Conservation (phyloP, 768 basidiomycete genomes). For the Xanthoconium stramineum region DNA sequence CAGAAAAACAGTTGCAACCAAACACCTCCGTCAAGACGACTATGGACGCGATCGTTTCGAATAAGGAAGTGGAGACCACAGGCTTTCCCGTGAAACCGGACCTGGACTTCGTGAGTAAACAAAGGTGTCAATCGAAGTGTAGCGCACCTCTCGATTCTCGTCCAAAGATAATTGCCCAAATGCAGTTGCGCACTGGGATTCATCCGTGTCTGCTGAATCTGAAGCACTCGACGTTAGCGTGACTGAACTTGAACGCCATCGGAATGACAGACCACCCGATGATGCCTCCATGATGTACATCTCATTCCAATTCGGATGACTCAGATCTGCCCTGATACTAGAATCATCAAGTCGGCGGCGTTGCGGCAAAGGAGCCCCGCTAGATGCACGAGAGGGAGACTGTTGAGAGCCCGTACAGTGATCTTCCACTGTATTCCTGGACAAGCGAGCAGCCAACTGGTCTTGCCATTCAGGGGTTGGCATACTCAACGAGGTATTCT, state of each 20-base stretch:
- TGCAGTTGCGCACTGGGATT: slow-evolving; percentile 47
- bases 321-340: slow-evolving; percentile 3
- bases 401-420: slow-evolving; percentile 2
- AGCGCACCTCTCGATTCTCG: slow-evolving; percentile 65
- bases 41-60: slow-evolving; percentile 60
- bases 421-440: slow-evolving; percentile 23
- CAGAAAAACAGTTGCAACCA: slow-evolving; percentile 42
- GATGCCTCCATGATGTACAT: slow-evolving; percentile 56
- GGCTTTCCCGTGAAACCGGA: slow-evolving; percentile 79
- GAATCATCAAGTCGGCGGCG: slow-evolving; percentile 43
- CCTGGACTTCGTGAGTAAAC: slow-evolving; percentile 39
- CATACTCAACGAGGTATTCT: slow-evolving; percentile 55
- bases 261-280: slow-evolving; percentile 25
- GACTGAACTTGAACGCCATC: background rate
- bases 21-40: slow-evolving; percentile 64
- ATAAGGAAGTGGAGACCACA: slow-evolving; percentile 77
- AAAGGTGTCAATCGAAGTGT: background rate
- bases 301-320: slow-evolving; percentile 50
- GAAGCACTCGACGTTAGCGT: slow-evolving; percentile 17
- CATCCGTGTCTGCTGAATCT: slow-evolving; percentile 39
- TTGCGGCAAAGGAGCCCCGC: slow-evolving; percentile 40
- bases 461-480: slow-evolving; percentile 82
- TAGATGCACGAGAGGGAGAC: slow-evolving; percentile 27
- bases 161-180: slow-evolving; percentile 72
- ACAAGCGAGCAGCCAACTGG: slow-evolving; percentile 55